A percentile compares a stretch with the other conserved stretches of the same genome.
phyloP scores from a whole-genome alignment of 305 asterid species.

The Salvia sclarea region DNA sequence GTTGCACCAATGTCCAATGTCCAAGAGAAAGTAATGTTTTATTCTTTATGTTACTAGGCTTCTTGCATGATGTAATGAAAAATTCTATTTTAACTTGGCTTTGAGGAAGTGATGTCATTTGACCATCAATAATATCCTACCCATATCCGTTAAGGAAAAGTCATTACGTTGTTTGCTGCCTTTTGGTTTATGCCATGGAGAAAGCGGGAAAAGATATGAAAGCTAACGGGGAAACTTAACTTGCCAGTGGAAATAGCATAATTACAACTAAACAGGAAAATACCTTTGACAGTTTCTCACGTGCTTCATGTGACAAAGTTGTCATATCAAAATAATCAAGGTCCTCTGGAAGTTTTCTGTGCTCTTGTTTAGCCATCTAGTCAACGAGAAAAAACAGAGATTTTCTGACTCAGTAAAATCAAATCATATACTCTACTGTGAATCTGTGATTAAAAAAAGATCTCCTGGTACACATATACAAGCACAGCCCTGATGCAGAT shows the following conservation, averaged over 20 bases:
- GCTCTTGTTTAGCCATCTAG: slow-evolving; percentile 90
- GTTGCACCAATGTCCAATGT: not conserved
- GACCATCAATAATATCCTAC: not conserved
- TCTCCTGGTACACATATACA: not conserved
- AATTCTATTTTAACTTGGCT: not conserved
- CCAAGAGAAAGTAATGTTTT: not conserved
- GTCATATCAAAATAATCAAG: slow-evolving; percentile 79
- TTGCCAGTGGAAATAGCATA: not conserved
- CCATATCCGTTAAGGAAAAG: not conserved
- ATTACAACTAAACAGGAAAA: slow-evolving; percentile 4
- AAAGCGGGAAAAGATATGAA: not conserved
- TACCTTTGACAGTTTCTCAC: slow-evolving; percentile 97
- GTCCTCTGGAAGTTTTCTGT: slow-evolving; percentile 71
- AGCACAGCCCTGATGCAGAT: not conserved
- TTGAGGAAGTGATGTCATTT: not conserved
- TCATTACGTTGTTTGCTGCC: not conserved
- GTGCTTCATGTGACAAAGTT: slow-evolving; percentile 87
- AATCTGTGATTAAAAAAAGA: not conserved
- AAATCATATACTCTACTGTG: not conserved
- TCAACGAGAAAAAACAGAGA: slow-evolving; percentile 27
- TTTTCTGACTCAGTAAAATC: slow-evolving; percentile 6
- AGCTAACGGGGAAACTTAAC: not conserved
- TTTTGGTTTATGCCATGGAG: not conserved
- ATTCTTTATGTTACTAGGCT: not conserved
- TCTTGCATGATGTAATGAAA: not conserved